Conservation (phyloP, 306 rosid genomes). For the Phaseolus lunatus region DNA sequence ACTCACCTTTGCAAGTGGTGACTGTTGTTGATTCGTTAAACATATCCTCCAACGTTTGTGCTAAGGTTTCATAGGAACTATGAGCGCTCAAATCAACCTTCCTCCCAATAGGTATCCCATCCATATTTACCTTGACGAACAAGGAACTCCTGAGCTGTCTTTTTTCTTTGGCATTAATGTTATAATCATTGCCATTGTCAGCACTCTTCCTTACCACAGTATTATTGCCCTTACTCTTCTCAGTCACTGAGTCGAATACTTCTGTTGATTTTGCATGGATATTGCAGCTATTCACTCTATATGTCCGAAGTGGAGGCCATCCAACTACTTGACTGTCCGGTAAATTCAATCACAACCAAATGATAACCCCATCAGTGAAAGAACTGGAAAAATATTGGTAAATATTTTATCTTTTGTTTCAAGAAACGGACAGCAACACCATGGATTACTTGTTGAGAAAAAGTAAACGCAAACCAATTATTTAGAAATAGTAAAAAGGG, state of each 20-base stretch:
- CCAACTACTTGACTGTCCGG: slow-evolving; percentile 89
- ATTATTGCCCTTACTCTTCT: slow-evolving; percentile 54
- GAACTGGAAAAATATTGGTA: slow-evolving; percentile 25
- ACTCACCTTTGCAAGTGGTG: slow-evolving; percentile 63
- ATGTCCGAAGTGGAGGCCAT: slow-evolving; percentile 92
- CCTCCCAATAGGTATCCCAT: slow-evolving; percentile 88
- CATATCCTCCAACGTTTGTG: slow-evolving; percentile 80
- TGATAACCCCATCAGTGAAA: slow-evolving; percentile 40
- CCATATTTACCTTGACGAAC: slow-evolving; percentile 93
- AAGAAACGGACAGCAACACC: slow-evolving; percentile 5
- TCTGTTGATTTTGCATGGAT: slow-evolving; percentile 68
- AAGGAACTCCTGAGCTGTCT: slow-evolving; percentile 57
- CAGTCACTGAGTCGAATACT: slow-evolving; percentile 56
- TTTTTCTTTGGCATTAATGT: slow-evolving; percentile 55
- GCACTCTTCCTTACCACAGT: slow-evolving; percentile 41
- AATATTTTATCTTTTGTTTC: slow-evolving; percentile 14
- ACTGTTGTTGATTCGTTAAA: slow-evolving; percentile 63
- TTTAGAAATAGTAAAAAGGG: slow-evolving; percentile 4
- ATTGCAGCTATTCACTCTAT: slow-evolving; percentile 80
- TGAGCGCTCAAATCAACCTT: slow-evolving; percentile 88
- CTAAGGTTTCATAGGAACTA: slow-evolving; percentile 76
- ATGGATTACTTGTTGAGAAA: slow-evolving; percentile 8
- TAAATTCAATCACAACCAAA: slow-evolving; percentile 48
- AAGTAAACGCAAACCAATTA: slow-evolving; percentile 7
- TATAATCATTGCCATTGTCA: slow-evolving; percentile 52